These are phyloP conservation scores for Spizellomyces punctatus DNA, from an alignment of 192 early-diverging fungal species.

Conservation along the genomic window DNA sequence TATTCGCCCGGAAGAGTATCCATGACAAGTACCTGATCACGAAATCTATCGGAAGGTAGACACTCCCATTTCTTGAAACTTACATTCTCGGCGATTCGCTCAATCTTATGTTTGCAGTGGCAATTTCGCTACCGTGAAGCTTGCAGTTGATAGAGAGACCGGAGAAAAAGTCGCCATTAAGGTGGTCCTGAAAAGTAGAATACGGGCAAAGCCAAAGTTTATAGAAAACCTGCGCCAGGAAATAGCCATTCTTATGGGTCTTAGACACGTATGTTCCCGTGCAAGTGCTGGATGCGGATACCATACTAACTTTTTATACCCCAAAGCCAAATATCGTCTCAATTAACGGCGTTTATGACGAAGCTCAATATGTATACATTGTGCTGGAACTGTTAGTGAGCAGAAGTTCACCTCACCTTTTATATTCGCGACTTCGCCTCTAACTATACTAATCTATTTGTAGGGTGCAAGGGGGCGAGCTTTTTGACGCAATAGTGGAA, in stretches of 20 bases:
- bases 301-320: neutral
- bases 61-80: too few species aligned
- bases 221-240: constrained; percentile 71
- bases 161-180: constrained; percentile 69
- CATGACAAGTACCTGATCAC: constrained; percentile 27
- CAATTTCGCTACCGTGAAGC: constrained; percentile 71
- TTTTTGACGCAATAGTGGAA: constrained; percentile 83
- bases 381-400: constrained; percentile 66
- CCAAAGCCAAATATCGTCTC: constrained; percentile 65
- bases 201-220: constrained; percentile 56
- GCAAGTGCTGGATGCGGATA: constrained; percentile 22
- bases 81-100: neutral
- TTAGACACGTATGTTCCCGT: constrained; percentile 36
- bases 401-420: constrained; percentile 21
- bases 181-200: constrained; percentile 65
- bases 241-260: constrained; percentile 60
- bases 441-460: constrained; percentile 18
- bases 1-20: constrained; percentile 5
- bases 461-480: constrained; percentile 70
- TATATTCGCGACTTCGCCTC: constrained; percentile 31
- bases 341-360: constrained; percentile 65
- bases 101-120: constrained; percentile 42
- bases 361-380: constrained; percentile 64
- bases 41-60: constrained; percentile 6
- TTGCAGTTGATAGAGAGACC: constrained; percentile 61